Evolutionary conservation across 176 grass and related monocot species (phyloP), one percentile per base, ranked within the genome.

Genomic region (Puya raimondii): DNA sequence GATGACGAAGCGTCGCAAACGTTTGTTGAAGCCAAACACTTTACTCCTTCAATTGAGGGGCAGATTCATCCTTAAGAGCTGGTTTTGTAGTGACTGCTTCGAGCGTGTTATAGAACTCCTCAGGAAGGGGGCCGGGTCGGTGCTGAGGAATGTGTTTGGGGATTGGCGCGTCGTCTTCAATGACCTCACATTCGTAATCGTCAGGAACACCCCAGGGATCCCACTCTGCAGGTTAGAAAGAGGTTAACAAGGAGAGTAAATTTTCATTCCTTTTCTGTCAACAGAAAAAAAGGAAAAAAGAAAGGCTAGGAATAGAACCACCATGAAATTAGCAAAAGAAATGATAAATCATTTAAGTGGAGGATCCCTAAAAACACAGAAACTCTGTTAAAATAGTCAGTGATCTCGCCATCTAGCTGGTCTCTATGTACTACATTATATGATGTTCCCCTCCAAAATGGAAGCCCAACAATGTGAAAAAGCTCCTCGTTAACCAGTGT

Each of bases 191-290:
- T 79, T 99, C 80, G 5, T 93, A 93, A 58, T 93, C 87, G 47
- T 90, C 89, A 78, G 94, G 89, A 80, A 99, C 86, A 72, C 94
- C 94, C 94, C 94, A 99, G 56, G 89, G 89, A 53, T 99, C 87
- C 94, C 94, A 99, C 65, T 93, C 94, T 99, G 86, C 56, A 75
- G 80, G 80, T 50, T 16, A 72, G 71, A 72, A 20, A 42, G 33
- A 42, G 33, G 33, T 42, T 63, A 59, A 78, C 9, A 69, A 27
- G 63, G 23, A 54, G 12, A 63, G 50, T 66, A 75, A 13, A 48
- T 48, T 47, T 10, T 2, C 26, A 48, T 54, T 61, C 33, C 6
- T 42, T 42, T 5, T 42, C 4, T 42, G 33, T 7, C 33, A 42
- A 42, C 33, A 8, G 5, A 0, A 42, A 42, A 42, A 42, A 42